Base-by-base conservation (phyloP, 352 stramenopile genomes). In the Pythium angustatum region DNA sequence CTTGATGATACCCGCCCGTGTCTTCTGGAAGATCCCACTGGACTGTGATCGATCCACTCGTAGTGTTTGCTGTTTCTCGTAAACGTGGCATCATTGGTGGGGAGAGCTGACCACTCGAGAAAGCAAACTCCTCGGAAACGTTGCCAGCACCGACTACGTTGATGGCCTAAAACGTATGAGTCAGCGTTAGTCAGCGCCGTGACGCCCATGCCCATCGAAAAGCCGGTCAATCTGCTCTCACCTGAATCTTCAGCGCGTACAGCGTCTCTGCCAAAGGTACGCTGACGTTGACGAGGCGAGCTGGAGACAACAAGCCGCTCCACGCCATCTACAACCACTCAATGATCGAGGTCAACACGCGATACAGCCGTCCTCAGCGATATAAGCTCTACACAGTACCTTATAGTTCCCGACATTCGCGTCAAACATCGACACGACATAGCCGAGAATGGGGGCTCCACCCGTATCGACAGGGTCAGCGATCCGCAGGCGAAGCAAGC, bases 51-150 rank as follows among this genome's bases (percentile, higher is more conserved):
- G 70, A 51, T 22, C 81, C 81, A 38, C 81, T 77, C 1, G 77
- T 86, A 12, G 28, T 44, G 7, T 15, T 55, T 2, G 51, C 28
- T 24, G 53, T 62, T 9, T 2, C 2, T 10, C 50, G 61, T 11
- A 90, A 54, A n/a, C 56, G 66, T n/a, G 79, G 81, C 5, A 79
- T 75, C 22, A 72, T 61, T 51, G 81, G 75, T 8, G 64, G 58
- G 21, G 81, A 90, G 0, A 85, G 27, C 10, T 51, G 24, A 9
- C 66, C 67, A 22, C 71, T 88, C n/a, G 40, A 8, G 44, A 84
- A 73, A 2, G 22, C 12, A 47, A 82, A 77, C 8, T 58, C 15
- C 0, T 69, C 36, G 0, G 80, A 87, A 5, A 66, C 22, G 5
- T 70, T 59, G 1, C 80, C 75, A 17, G 22, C 8, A 12, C 75